phyloP scores from a whole-genome alignment of 441 rosid genomes.

The Adansonia madagascariensis region DNA sequence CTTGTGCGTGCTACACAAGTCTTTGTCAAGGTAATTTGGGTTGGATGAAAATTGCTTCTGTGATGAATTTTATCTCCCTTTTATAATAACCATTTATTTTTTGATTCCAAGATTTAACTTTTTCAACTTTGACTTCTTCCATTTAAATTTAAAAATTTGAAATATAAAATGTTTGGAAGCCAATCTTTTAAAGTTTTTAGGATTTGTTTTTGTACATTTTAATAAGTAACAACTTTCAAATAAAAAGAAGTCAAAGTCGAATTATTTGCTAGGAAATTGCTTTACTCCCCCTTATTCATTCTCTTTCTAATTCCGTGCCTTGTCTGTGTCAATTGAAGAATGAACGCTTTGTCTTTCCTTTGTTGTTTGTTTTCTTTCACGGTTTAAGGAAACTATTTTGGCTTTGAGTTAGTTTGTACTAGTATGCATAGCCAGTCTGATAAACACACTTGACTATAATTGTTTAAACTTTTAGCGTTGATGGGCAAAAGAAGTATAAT shows the following conservation, averaged over 20 bases:
- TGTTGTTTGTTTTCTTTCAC: neutral
- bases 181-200: neutral
- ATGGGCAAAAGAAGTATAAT: neutral
- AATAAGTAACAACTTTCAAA: neutral
- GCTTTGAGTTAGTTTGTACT: neutral
- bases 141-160: neutral
- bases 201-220: neutral
- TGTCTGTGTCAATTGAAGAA: neutral
- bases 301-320: neutral
- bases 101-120: neutral
- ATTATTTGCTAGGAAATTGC: neutral
- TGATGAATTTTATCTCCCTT: neutral
- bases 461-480: neutral
- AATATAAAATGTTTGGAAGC: neutral
- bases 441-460: neutral
- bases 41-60: neutral
- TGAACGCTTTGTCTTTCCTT: neutral
- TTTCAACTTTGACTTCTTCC: neutral
- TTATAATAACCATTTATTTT: neutral
- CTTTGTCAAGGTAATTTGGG: constrained; percentile 77
- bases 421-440: neutral
- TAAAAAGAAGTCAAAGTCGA: neutral
- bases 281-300: neutral
- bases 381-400: neutral
- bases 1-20: constrained; percentile 92